These are phyloP conservation scores for Entomortierella parvispora DNA, from an alignment of 192 early-diverging fungal species.

Conservation along the genomic window DNA sequence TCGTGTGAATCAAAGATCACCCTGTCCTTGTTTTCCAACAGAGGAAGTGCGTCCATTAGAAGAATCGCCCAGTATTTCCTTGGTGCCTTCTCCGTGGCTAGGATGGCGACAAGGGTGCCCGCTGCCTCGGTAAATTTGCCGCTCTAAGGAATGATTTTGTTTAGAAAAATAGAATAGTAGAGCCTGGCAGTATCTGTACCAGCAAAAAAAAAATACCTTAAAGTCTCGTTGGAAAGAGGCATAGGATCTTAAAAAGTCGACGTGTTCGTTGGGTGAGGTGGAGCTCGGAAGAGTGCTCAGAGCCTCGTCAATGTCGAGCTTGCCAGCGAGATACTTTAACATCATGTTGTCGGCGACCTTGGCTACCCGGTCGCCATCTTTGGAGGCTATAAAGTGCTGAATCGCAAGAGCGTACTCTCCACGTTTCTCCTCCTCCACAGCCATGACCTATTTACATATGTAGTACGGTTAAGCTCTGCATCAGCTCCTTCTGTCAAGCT, in stretches of 20 bases:
- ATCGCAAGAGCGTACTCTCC: conserved; percentile 71
- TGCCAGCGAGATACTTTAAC: conserved; percentile 56
- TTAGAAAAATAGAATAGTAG: background rate
- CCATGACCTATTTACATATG: conserved; percentile 34
- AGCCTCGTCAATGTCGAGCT: conserved; percentile 52
- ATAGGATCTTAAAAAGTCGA: conserved; percentile 67
- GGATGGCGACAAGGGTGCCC: conserved; percentile 53
- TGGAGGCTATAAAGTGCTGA: conserved; percentile 65
- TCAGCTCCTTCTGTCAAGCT: too few relatives aligned
- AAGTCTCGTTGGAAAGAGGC: conserved; percentile 67
- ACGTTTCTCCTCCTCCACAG: conserved; percentile 58
- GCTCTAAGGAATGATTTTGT: conserved; percentile 8
- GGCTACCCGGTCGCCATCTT: conserved; percentile 58
- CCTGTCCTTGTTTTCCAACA: conserved; percentile 63
- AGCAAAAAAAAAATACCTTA: conserved; percentile 6
- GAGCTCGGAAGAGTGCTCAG: conserved; percentile 51
- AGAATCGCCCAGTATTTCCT: conserved; percentile 58
- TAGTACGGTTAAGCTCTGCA: background rate
- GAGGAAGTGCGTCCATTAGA: conserved; percentile 69
- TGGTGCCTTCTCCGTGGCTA: conserved; percentile 62
- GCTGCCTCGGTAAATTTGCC: conserved; percentile 50
- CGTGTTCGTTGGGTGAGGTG: conserved; percentile 49
- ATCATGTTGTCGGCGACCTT: conserved; percentile 68
- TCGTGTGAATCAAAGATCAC: conserved; percentile 66
- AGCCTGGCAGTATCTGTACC: background rate